phyloP scores from a whole-genome alignment of 2,329 filamentous ascomycete species.

The Cercospora sojina region DNA sequence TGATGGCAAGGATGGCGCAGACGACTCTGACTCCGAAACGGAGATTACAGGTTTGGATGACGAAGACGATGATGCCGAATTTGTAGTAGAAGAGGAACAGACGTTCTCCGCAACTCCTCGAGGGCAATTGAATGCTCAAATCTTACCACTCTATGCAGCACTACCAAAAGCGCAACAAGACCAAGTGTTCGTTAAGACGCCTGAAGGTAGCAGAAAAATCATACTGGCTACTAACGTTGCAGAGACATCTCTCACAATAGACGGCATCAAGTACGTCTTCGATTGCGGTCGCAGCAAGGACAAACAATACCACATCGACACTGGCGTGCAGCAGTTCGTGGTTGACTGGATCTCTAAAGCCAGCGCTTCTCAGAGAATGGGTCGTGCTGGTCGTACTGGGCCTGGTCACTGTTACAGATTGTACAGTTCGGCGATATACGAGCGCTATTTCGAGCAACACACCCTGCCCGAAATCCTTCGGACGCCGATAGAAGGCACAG shows the following conservation, averaged over 20 bases:
- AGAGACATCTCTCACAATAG: conserved; percentile 95
- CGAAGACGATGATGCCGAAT: conserved; percentile 53
- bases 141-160: conserved; percentile 91
- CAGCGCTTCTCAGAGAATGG: conserved; percentile 84
- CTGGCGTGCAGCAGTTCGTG: conserved; percentile 92
- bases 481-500: conserved; percentile 85
- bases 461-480: conserved; percentile 84
- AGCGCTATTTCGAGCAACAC: conserved; percentile 82
- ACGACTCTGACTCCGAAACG: conserved; percentile 57
- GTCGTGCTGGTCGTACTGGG: conserved; percentile 91
- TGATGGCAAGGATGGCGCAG: conserved; percentile 44
- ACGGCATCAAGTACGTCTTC: conserved; percentile 91
- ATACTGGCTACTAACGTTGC: conserved; percentile 95
- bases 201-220: conserved; percentile 78
- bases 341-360: conserved; percentile 98
- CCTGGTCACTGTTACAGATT: conserved; percentile 94
- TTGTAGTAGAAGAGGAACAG: conserved; percentile 48
- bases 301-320: conserved; percentile 80
- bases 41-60: conserved; percentile 61
- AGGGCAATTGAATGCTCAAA: conserved; percentile 69
- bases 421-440: conserved; percentile 92
- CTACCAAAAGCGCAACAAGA: conserved; percentile 88
- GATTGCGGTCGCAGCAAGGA: conserved; percentile 92
- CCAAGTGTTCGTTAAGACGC: conserved; percentile 77
- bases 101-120: conserved; percentile 46